A percentile compares a stretch with the other conserved stretches of the same genome.
These are phyloP conservation scores for Candida nanaspora DNA, from an alignment of 805 yeast species.

Conservation along the genomic window DNA sequence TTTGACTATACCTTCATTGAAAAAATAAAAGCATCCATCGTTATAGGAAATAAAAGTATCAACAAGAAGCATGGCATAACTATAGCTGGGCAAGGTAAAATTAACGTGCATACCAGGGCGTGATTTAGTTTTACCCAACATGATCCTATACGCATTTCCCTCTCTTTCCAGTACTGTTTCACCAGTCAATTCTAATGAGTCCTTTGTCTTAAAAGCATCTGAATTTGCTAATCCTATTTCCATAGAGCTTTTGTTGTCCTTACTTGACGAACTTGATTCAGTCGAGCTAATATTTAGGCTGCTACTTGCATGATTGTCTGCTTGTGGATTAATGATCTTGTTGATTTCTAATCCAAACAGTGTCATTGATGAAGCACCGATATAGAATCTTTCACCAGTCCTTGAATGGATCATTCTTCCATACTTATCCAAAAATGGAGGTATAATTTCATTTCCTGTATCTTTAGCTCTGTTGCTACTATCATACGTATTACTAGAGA, in stretches of 20 bases:
- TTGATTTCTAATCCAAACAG: constrained; percentile 73
- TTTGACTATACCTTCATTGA: constrained; percentile 75
- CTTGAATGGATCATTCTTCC: constrained; percentile 68
- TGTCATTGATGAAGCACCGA: constrained; percentile 81
- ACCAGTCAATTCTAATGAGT: not conserved
- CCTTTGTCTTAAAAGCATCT: not conserved
- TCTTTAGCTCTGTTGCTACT: not conserved
- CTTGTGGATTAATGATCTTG: constrained; percentile 27
- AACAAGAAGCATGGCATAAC: constrained; percentile 66
- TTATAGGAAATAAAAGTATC: constrained; percentile 74
- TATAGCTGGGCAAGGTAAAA: constrained; percentile 67
- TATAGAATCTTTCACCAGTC: constrained; percentile 69
- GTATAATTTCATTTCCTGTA: constrained; percentile 45
- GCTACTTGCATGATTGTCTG: not conserved
- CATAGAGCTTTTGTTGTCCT: too few relatives aligned
- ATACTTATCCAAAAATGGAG: constrained; percentile 64
- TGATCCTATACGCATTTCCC: constrained; percentile 69
- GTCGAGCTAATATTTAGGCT: constrained; percentile 7
- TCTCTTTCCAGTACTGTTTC: constrained; percentile 66
- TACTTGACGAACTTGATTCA: too few relatives aligned
- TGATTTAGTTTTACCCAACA: constrained; percentile 59
- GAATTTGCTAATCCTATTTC: too few relatives aligned
- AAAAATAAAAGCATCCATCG: constrained; percentile 80
- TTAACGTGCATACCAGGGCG: constrained; percentile 64
- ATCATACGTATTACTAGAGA: too few relatives aligned